These are phyloP conservation scores for Penicillium coffeae DNA, from an alignment of 495 filamentous ascomycete species.

Conservation along the genomic window DNA sequence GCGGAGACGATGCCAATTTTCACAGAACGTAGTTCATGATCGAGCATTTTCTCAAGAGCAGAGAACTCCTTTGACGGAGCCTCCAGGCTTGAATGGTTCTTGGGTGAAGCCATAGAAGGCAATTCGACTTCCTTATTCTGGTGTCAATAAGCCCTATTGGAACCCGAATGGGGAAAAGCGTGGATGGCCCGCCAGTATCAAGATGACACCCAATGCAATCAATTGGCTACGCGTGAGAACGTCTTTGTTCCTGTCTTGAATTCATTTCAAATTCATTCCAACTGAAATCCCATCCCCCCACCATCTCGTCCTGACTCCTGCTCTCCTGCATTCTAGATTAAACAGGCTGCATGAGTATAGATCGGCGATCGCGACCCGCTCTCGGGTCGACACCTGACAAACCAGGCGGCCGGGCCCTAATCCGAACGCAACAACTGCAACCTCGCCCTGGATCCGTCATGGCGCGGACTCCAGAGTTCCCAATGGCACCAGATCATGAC, in stretches of 20 bases:
- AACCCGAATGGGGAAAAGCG: background rate
- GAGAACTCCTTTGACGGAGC: background rate
- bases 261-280: background rate
- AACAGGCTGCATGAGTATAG: too few relatives aligned
- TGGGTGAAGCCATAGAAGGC: background rate
- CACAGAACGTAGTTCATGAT: background rate
- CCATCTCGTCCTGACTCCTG: too few relatives aligned
- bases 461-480: too few relatives aligned
- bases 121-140: slow-evolving; percentile 12
- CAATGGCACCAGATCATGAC: slow-evolving; percentile 1
- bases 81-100: background rate
- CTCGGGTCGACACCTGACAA: background rate
- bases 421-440: slow-evolving; percentile 1
- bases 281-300: background rate
- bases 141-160: slow-evolving; percentile 18
- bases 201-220: too few relatives aligned
- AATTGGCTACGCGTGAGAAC: too few relatives aligned
- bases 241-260: background rate
- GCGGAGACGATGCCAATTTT: background rate
- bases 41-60: background rate
- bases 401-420: background rate
- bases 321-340: too few relatives aligned
- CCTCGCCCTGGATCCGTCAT: background rate
- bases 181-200: background rate
- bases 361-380: background rate